Evolutionary conservation across 1,139 yeast species (phyloP), one percentile per base, ranked within the genome.

Genomic region (Lipomyces yarrowii): DNA sequence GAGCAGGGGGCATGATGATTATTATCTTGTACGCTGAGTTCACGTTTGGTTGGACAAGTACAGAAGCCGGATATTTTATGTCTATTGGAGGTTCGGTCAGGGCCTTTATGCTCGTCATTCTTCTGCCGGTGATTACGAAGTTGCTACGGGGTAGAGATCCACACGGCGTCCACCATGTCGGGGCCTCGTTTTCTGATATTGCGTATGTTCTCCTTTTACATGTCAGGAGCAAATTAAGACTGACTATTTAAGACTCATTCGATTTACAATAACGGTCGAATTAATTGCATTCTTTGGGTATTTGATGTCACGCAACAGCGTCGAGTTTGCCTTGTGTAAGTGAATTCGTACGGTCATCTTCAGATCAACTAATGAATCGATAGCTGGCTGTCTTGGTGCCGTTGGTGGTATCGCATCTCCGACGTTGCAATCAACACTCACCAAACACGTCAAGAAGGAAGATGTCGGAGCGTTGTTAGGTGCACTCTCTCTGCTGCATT

Each of bases 1-100:
- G 77, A 1, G 70, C 77, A 15, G 80, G 82, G 0, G 65, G 77
- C 35, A 82, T 83, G 10, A 83, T 84, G 30, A 77, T 87, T 0
- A 70, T 84, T 21, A 75, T 88, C 1, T 77, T 90, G 42, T 90
- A 85, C 72, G 84, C 88, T 0, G 84, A 88, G 39, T 86, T 82
- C 73, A 75, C 73, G 56, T 90, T 86, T 75, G 72, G 81, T 30
- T 88, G 96, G 91, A 78, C 79, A 1, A 82, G 90, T 26, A 82
- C 79, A 2, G 84, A 84, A 39, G 58, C 65, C 23, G 92, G 94
- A 6, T 82, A 83, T 67, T 82, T 85, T 66, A 76, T 90, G 67
- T 85, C 93, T 0, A 67, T 83, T 0, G 71, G 83, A 1, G 89
- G 91, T 59, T 70, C 84, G 1, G 76, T 84, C 3, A 77, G 83